Evolutionary conservation across 192 early-diverging fungal species (phyloP), one percentile per base, ranked within the genome.

Genomic region (Gamsiella multidivaricata): DNA sequence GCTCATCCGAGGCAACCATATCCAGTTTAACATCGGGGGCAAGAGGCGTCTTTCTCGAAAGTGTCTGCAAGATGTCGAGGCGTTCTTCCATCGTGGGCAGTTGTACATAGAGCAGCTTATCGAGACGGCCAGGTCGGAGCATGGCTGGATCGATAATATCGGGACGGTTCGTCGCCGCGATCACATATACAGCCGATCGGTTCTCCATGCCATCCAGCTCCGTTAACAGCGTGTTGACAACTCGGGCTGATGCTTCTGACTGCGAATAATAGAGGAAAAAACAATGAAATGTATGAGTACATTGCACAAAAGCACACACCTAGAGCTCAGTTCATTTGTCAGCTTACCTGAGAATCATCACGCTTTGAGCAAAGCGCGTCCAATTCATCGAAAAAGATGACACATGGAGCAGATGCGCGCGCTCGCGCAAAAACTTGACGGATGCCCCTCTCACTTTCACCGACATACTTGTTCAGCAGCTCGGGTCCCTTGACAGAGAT

Each of bases 401-500:
- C 93, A 70, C 98, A 99, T 15, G 98, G 96, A 14, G 92, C 88
- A 4, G 96, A 98, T 1, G 95, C 91, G 45, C 92, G 89, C 8
- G 97, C 97, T 25, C 97, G 87, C 26, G 92, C 87, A 86, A 99
- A 99, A 20, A 99, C 97, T 79, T 93, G 93, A 26, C 97, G 91
- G 18, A 99, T 90, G 5, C 94, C 95, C 28, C 96, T 86, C 81
- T 99, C 97, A 83, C 96, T 97, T 74, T 99, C 97, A 51, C 97
- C 97, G 3, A 99, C 97, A 66, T 98, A 99, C 85, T 99, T 99
- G 85, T 98, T 98, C 46, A 99, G 82, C 18, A 99, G 82, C 71
- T 99, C 97, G 14, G 97, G 97, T 8, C 97, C 97, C 69, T 99
- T 99, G 53, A 99, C 96, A 39, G 94, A 95, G 54, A 99, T 96